These are phyloP conservation scores for Baudoinia panamericana DNA, from an alignment of 495 filamentous ascomycete genomes.

Conservation along the genomic window DNA sequence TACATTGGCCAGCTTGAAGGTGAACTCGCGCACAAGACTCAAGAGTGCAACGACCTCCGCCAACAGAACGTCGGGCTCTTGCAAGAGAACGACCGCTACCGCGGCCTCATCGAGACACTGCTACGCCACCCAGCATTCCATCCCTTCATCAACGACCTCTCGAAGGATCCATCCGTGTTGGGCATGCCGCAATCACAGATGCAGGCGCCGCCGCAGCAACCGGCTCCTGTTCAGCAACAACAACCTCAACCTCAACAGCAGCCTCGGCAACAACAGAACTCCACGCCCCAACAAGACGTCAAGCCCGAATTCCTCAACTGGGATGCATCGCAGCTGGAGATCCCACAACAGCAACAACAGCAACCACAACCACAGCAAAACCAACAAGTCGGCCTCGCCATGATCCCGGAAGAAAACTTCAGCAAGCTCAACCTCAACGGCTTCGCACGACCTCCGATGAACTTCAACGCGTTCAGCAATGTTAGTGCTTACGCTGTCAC, in stretches of 20 bases:
- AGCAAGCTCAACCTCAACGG: slow-evolving; percentile 52
- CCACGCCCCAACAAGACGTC: slow-evolving; percentile 31
- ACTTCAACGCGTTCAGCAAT: slow-evolving; percentile 39
- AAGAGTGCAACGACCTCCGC: slow-evolving; percentile 58
- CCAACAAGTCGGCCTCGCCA: slow-evolving; percentile 50
- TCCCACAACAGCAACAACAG: slow-evolving; percentile 42
- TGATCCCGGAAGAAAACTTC: slow-evolving; percentile 49
- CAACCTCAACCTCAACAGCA: slow-evolving; percentile 16
- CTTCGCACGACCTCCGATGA: slow-evolving; percentile 42
- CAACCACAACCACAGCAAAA: slow-evolving; percentile 36
- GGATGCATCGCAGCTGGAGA: slow-evolving; percentile 30
- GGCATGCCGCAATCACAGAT: slow-evolving; percentile 11
- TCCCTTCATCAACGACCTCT: slow-evolving; percentile 60
- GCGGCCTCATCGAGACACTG: slow-evolving; percentile 66
- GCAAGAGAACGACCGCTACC: slow-evolving; percentile 68
- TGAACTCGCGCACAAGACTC: slow-evolving; percentile 60
- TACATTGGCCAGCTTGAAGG: slow-evolving; percentile 88
- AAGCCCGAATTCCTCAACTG: slow-evolving; percentile 16
- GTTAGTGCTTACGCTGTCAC: slow-evolving; percentile 70
- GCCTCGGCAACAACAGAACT: slow-evolving; percentile 32
- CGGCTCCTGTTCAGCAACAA: slow-evolving; percentile 11
- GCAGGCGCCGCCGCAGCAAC: slow-evolving; percentile 13
- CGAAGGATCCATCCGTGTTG: slow-evolving; percentile 20
- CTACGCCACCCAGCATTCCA: slow-evolving; percentile 78
- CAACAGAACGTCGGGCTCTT: slow-evolving; percentile 57